These are phyloP conservation scores for Trichocladium antarcticum DNA, from an alignment of 495 filamentous ascomycete genomes.

Conservation along the genomic window DNA sequence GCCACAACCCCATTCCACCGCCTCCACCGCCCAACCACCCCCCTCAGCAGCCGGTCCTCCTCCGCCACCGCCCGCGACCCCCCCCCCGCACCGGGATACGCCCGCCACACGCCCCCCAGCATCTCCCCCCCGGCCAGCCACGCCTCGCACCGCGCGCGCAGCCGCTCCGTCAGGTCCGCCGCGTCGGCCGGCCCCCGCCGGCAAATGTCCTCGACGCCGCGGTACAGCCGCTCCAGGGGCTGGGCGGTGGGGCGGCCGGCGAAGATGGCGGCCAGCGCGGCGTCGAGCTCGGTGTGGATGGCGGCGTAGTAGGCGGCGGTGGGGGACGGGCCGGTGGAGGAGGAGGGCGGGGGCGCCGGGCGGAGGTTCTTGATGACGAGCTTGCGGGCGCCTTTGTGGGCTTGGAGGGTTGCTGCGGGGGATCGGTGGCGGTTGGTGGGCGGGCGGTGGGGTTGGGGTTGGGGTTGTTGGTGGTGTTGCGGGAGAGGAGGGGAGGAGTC, in stretches of 20 bases:
- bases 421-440: conserved; percentile 1
- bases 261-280: conserved; percentile 64
- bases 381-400: conserved; percentile 59
- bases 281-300: conserved; percentile 59
- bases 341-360: conserved; percentile 21
- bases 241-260: conserved; percentile 45
- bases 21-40: conserved; percentile 59
- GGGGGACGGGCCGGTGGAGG: conserved; percentile 6
- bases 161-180: conserved; percentile 47
- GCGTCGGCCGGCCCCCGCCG: conserved; percentile 61
- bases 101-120: conserved; percentile 38
- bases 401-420: conserved; percentile 33
- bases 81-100: conserved; percentile 13
- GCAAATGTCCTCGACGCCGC: conserved; percentile 82
- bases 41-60: conserved; percentile 45
- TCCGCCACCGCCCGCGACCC: conserved; percentile 26
- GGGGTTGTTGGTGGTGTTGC: neutral
- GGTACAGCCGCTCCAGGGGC: conserved; percentile 79
- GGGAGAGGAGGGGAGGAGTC: neutral
- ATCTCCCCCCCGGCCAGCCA: conserved; percentile 47
- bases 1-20: conserved; percentile 71
- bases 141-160: conserved; percentile 51
- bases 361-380: conserved; percentile 81
- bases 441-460: neutral
- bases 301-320: conserved; percentile 56